Conservation (phyloP, 495 filamentous ascomycete species). For the Aspergillus wentii region DNA sequence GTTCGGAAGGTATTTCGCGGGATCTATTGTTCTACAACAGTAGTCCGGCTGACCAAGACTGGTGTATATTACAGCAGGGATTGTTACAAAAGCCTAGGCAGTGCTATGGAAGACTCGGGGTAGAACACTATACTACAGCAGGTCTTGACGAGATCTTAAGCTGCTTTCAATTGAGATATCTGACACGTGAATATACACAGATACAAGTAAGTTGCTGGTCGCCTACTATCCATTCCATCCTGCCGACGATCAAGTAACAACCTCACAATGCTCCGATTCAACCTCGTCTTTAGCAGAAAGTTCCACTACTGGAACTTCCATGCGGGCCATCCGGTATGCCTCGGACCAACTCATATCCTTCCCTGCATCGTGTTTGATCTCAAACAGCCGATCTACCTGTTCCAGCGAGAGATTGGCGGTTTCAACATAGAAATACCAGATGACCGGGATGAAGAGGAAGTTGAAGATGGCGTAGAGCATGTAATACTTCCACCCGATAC, state of each 20-base stretch:
- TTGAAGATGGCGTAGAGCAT: constrained; percentile 30
- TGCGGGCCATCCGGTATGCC: constrained; percentile 4
- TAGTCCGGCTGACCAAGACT: no score
- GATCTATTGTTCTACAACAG: no score
- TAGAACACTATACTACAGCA: no score
- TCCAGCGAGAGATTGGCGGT: constrained; percentile 25
- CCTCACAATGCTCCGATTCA: neutral
- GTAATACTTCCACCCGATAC: constrained; percentile 27
- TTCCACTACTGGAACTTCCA: neutral
- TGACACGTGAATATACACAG: no score
- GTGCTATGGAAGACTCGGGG: no score
- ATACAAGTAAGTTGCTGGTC: no score
- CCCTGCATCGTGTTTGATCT: constrained; percentile 6
- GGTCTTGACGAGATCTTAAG: no score
- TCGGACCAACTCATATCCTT: constrained; percentile 6
- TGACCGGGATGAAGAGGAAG: constrained; percentile 20
- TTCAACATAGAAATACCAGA: constrained; percentile 29
- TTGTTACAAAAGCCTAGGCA: no score
- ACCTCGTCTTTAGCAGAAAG: neutral
- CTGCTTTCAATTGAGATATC: no score
- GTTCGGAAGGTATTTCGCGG: no score
- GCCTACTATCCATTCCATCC: no score
- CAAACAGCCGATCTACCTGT: constrained; percentile 28
- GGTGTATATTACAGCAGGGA: no score
- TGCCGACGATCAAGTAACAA: neutral